Conservation (phyloP, 257 asterid genomes). For the Solanum boliviense region DNA sequence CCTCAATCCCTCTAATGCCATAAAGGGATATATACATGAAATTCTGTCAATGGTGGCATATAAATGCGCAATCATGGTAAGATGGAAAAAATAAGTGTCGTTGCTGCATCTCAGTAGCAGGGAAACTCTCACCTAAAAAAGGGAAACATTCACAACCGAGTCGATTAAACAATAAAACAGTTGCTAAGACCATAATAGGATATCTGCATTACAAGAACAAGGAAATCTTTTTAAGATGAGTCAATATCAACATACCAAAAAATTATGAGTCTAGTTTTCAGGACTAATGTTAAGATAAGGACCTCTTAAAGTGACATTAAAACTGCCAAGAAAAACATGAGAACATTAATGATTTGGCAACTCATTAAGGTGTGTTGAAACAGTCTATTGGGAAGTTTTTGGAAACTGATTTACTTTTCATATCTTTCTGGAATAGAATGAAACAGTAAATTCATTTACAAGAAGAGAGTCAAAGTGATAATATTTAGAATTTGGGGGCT, state of each 20-base stretch:
- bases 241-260: neutral
- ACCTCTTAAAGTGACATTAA: too few species aligned
- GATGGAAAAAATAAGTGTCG: neutral
- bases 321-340: neutral
- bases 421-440: neutral
- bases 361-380: neutral
- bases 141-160: neutral
- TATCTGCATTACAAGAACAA: neutral
- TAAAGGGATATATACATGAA: neutral
- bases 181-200: neutral
- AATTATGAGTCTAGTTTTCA: neutral
- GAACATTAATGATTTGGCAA: neutral
- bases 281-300: too few species aligned
- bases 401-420: neutral
- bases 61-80: neutral
- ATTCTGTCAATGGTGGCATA: neutral
- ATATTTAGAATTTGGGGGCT: neutral
- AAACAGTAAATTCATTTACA: neutral
- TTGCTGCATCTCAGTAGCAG: too few species aligned
- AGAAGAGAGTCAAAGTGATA: neutral
- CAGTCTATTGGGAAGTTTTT: neutral
- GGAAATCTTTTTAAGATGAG: neutral
- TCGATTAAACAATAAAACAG: neutral
- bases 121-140: neutral
- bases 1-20: too few species aligned